Base-by-base conservation (phyloP, 1,139 yeast species). In the Lodderomyces elongisporus region DNA sequence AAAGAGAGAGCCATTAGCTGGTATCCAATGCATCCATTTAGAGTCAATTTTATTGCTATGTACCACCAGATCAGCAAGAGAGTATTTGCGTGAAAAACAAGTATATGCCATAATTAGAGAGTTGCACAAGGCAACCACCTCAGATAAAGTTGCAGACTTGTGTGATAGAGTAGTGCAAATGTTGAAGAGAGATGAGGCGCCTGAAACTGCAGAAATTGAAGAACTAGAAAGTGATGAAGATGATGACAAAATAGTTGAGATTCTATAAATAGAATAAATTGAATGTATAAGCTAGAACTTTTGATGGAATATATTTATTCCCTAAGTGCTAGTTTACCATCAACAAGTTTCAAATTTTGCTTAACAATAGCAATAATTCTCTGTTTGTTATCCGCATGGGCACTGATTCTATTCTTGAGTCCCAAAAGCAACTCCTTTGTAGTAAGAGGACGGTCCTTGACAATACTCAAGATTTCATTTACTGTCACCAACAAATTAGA, bases 121-220 rank as follows among this genome's bases (percentile, higher is more conserved):
- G 58, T 66, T 91, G 35, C 95, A 91, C 52, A 79, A 82, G 50
- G 79, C 73, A 28, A 62, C 69, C 4, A 74, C 77, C 10, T 74
- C 78, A 35, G 91, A 82, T 31, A 74, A 73, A 16, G 71, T 87
- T 14, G 67, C 69, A 27, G 95, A 84, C 30, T 57, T 80, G 38
- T 77, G 85, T 60, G 85, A 81, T 44, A 71, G 85, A 56, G 52
- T 81, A 30, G 97, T 87, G 14, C 89, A 88, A 53, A 74, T 85
- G 80, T 66, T 88, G 43, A 82, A 83, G 89, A 78, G 97, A 65
- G 97, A 89, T 48, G 97, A 88, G 50, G 82, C 78, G 13, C 67
- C 68, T 5, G 56, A 39, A 16, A 51, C 35, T 2, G 53, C 45
- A 14, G 58, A 46, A 1, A 55, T 48, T 14, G 59, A 57, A n/a